Evolutionary conservation across 352 stramenopile genomes (phyloP).

Genomic region (Globisporangium radiosum): DNA sequence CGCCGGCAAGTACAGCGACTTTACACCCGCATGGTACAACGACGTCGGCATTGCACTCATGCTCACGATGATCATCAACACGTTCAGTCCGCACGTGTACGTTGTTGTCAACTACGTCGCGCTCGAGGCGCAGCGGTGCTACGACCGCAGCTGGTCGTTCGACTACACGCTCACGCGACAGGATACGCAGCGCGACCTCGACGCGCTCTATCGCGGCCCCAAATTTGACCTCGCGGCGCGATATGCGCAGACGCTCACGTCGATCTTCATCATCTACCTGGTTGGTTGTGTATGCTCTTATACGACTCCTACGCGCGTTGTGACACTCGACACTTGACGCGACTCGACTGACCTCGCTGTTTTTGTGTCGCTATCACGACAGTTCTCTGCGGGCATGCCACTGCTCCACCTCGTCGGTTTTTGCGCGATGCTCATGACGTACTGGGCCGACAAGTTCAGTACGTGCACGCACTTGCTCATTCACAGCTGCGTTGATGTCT

Average conservation of each 20-base stretch:
- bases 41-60: slow-evolving; percentile 76
- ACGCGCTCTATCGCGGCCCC: slow-evolving; percentile 66
- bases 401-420: slow-evolving; percentile 72
- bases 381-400: slow-evolving; percentile 81
- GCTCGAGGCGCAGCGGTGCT: slow-evolving; percentile 42
- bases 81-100: slow-evolving; percentile 59
- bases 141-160: slow-evolving; percentile 58
- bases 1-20: slow-evolving; percentile 73
- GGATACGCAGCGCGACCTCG: slow-evolving; percentile 78
- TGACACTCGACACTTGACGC: too few species aligned
- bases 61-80: slow-evolving; percentile 82
- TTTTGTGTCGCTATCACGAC: neutral
- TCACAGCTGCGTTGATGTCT: too few species aligned
- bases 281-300: slow-evolving; percentile 16
- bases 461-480: slow-evolving; percentile 9
- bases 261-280: slow-evolving; percentile 78
- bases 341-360: too few species aligned
- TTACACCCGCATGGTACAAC: slow-evolving; percentile 68
- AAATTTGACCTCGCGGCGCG: slow-evolving; percentile 69
- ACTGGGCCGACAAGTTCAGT: slow-evolving; percentile 88
- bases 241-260: slow-evolving; percentile 72
- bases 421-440: slow-evolving; percentile 66
- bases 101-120: slow-evolving; percentile 49
- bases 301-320: neutral
- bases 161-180: slow-evolving; percentile 61